Evolutionary conservation across 2,329 filamentous ascomycete genomes (phyloP).

Genomic region (Teratosphaeria viscida): DNA sequence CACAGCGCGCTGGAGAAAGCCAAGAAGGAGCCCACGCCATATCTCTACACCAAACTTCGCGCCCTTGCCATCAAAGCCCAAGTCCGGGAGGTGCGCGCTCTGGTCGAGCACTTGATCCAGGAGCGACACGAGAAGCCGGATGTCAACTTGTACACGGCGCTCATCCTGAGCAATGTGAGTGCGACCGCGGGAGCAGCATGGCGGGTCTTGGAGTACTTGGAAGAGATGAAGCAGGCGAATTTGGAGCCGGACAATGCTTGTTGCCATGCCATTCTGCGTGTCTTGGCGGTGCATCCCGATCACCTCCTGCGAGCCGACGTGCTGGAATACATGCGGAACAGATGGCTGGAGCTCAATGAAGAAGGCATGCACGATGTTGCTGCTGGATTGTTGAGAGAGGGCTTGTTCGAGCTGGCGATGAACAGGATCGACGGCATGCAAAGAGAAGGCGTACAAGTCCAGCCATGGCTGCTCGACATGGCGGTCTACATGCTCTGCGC

Average conservation of each 20-base stretch:
- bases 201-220: slow-evolving; percentile 52
- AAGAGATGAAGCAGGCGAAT: slow-evolving; percentile 56
- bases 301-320: slow-evolving; percentile 64
- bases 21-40: slow-evolving; percentile 8
- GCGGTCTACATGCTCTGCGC: slow-evolving; percentile 65
- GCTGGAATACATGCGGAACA: slow-evolving; percentile 60
- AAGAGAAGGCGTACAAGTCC: slow-evolving; percentile 43
- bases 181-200: slow-evolving; percentile 54
- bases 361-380: slow-evolving; percentile 57
- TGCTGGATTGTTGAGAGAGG: slow-evolving; percentile 67
- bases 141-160: slow-evolving; percentile 56
- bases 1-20: background rate
- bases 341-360: slow-evolving; percentile 57
- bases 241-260: slow-evolving; percentile 55
- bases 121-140: slow-evolving; percentile 47
- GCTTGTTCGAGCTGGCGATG: slow-evolving; percentile 72
- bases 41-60: slow-evolving; percentile 42
- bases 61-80: slow-evolving; percentile 29
- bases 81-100: slow-evolving; percentile 29
- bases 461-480: slow-evolving; percentile 68
- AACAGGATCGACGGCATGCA: slow-evolving; percentile 58
- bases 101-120: slow-evolving; percentile 51
- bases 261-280: slow-evolving; percentile 63
- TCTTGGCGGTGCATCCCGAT: slow-evolving; percentile 75
- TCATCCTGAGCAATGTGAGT: slow-evolving; percentile 63